phyloP scores from a whole-genome alignment of 2,329 filamentous ascomycete genomes.

The Kalmusia sp. region DNA sequence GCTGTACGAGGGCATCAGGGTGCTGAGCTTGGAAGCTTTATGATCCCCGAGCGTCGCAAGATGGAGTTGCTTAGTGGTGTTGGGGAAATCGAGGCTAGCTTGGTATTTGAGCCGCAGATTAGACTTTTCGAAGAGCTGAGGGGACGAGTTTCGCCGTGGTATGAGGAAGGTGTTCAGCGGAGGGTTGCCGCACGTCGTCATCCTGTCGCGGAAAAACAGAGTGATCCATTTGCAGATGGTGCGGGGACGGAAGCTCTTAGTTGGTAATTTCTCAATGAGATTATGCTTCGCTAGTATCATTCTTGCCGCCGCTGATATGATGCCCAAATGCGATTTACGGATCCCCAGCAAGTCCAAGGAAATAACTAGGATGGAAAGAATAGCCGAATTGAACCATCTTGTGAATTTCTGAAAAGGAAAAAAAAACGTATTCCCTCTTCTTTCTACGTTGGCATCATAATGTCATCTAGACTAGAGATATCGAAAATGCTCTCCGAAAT shows the following conservation, averaged over 20 bases:
- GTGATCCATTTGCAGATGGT: background rate
- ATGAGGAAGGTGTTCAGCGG: constrained; percentile 72
- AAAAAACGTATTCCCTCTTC: background rate
- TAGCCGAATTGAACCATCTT: no score
- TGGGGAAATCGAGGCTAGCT: constrained; percentile 93
- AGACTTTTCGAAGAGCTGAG: constrained; percentile 79
- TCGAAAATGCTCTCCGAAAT: background rate
- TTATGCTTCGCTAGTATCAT: no score
- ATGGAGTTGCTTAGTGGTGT: constrained; percentile 93
- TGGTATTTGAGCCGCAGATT: constrained; percentile 92
- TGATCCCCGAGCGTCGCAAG: constrained; percentile 91
- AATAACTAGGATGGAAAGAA: no score
- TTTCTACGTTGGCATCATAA: background rate
- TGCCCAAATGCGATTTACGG: no score
- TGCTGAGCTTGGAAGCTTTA: constrained; percentile 77
- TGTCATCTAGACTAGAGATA: background rate
- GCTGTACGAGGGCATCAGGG: constrained; percentile 78
- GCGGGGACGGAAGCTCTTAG: background rate
- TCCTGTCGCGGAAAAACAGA: background rate
- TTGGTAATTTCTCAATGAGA: background rate
- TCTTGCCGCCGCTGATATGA: no score
- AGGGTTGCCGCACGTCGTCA: background rate
- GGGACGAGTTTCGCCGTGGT: constrained; percentile 82
- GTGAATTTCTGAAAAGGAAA: no score
- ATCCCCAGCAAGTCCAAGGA: no score